phyloP scores from a whole-genome alignment of 2,329 filamentous ascomycete genomes.

The Exophiala oligosperma region DNA sequence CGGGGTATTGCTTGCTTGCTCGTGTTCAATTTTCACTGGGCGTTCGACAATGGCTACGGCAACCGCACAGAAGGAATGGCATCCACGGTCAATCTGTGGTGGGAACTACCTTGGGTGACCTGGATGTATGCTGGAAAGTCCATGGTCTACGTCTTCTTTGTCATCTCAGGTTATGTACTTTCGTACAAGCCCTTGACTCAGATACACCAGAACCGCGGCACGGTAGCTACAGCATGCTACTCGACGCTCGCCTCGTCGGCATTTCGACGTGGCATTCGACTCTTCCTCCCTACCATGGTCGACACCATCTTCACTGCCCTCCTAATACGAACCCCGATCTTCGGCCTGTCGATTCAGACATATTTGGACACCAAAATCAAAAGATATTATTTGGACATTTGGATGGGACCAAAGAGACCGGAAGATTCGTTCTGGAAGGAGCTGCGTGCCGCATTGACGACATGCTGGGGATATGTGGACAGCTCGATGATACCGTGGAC shows the following conservation, averaged over 20 bases:
- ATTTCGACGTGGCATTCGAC: constrained; percentile 11
- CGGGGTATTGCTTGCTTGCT: constrained; percentile 3
- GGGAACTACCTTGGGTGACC: constrained; percentile 6
- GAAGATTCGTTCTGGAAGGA: neutral
- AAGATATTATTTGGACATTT: neutral
- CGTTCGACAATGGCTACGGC: neutral
- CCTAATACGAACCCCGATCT: neutral
- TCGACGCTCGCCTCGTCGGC: constrained; percentile 6
- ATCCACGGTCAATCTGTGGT: neutral
- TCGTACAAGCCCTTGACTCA: constrained; percentile 1
- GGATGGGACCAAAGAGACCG: constrained; percentile 2
- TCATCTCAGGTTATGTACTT: constrained; percentile 48
- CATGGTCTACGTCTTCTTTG: constrained; percentile 43
- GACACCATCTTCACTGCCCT: constrained; percentile 3
- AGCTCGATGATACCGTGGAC: neutral
- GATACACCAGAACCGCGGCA: neutral
- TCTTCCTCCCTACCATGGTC: constrained; percentile 6
- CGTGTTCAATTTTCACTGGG: constrained; percentile 5
- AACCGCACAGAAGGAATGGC: neutral
- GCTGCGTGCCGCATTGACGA: neutral
- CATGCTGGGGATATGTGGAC: constrained; percentile 1
- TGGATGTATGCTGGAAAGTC: constrained; percentile 6
- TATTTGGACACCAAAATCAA: neutral
- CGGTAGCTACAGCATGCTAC: neutral
- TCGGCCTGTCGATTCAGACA: neutral